These are phyloP conservation scores for Kodamaea kaohsiungensis DNA, from an alignment of 805 yeast genomes.

Conservation along the genomic window DNA sequence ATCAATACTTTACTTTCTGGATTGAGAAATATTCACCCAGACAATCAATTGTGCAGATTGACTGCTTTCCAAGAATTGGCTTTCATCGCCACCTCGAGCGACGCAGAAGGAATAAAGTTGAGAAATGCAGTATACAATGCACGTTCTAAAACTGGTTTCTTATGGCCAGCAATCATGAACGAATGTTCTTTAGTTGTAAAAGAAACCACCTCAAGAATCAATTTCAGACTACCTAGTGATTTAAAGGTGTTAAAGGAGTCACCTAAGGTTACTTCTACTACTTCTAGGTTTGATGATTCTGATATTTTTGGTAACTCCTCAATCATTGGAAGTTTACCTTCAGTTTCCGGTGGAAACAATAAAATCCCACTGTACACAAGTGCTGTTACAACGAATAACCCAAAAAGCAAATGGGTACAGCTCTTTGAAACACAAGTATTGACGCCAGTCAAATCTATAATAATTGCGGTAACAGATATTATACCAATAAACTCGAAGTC, in stretches of 20 bases:
- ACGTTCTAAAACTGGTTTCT: slow-evolving; percentile 42
- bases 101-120: slow-evolving; percentile 38
- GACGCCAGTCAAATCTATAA: slow-evolving; percentile 13
- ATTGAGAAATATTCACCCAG: slow-evolving; percentile 49
- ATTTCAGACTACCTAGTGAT: slow-evolving; percentile 33
- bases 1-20: slow-evolving; percentile 65
- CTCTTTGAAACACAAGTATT: slow-evolving; percentile 17
- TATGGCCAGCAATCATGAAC: slow-evolving; percentile 61
- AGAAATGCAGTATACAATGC: slow-evolving; percentile 57
- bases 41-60: slow-evolving; percentile 38
- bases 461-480: slow-evolving; percentile 2
- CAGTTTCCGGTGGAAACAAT: slow-evolving; percentile 2
- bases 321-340: neutral
- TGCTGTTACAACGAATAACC: neutral
- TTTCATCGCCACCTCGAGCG: slow-evolving; percentile 53
- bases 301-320: slow-evolving; percentile 42
- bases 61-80: slow-evolving; percentile 80
- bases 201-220: slow-evolving; percentile 46
- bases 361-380: neutral
- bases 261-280: slow-evolving; percentile 16
- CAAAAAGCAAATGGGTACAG: slow-evolving; percentile 7
- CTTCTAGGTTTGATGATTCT: slow-evolving; percentile 11
- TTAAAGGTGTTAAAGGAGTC: slow-evolving; percentile 25
- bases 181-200: slow-evolving; percentile 60
- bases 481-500: neutral